These are phyloP conservation scores for Blumeriella jaapii DNA, from an alignment of 2,329 filamentous ascomycete genomes.

Conservation along the genomic window DNA sequence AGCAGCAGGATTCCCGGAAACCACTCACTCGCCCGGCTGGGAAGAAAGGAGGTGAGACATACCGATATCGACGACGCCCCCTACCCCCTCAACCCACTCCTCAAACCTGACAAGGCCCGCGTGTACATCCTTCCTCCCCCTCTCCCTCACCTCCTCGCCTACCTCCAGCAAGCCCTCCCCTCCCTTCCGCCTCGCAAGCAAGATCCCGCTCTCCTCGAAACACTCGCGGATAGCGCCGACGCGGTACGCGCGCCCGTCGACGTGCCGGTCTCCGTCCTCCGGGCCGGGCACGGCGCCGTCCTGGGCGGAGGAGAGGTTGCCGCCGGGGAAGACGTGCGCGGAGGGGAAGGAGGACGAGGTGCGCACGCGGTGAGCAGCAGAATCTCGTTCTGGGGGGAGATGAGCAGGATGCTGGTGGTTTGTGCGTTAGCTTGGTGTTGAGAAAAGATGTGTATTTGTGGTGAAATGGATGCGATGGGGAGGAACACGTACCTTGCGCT, in stretches of 20 bases:
- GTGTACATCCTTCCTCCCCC: conserved; percentile 59
- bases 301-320: conserved; percentile 66
- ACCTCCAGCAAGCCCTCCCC: conserved; percentile 49
- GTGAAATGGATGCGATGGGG: conserved; percentile 1
- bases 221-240: conserved; percentile 79
- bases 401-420: conserved; percentile 59
- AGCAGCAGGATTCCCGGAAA: neutral
- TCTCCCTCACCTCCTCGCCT: conserved; percentile 45
- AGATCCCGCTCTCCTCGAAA: conserved; percentile 88
- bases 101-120: conserved; percentile 50
- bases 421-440: neutral
- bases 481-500: conserved; percentile 43
- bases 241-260: conserved; percentile 64
- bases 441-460: conserved; percentile 1
- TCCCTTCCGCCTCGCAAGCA: conserved; percentile 42
- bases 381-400: conserved; percentile 80
- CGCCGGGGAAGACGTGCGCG: conserved; percentile 91
- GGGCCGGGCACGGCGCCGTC: conserved; percentile 48
- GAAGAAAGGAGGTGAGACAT: conserved; percentile 17
- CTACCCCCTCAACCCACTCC: conserved; percentile 48
- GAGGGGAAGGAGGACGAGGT: conserved; percentile 78
- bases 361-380: conserved; percentile 78
- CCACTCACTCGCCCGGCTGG: neutral
- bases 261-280: conserved; percentile 46
- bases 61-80: conserved; percentile 56